Base-by-base conservation (phyloP, 2,329 filamentous ascomycete genomes). In the Diplodia intermedia region DNA sequence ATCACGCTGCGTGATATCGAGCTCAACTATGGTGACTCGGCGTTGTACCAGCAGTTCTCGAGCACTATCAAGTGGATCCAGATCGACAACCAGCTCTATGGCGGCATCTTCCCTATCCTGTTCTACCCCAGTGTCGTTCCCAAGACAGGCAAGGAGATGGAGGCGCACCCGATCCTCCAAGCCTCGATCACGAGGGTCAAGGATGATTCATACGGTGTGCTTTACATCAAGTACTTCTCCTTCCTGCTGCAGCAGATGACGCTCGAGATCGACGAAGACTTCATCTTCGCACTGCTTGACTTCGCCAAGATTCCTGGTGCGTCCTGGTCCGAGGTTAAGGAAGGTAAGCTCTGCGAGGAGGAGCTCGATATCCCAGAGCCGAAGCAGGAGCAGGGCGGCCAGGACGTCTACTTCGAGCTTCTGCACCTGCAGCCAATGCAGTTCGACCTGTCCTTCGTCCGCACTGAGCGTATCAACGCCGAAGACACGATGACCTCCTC, bases 391-490 rank as follows among this genome's bases (percentile, higher is more conserved):
- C 89, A 97, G 71, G 86, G 89, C 29, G 93, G 93, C 0, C 93
- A 97, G 76, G 94, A 98, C 77, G 94, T 99, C 18, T 99, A 99
- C 84, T 99, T 99, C 76, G 95, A 99, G 81, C 86, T 98, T 29
- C 86, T 99, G 69, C 97, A 98, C 78, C 90, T 99, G 65, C 96
- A 99, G 77, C 96, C 95, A 0, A 98, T 98, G 91, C 96, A 99
- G 79, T 87, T 99, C 60, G 93, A 99, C 81, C 83, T 99, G 65
- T 98, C 95, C 0, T 97, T 99, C 76, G 96, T 99, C 79, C 90
- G 95, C 23, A 99, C 95, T 0, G 95, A 99, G 79, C 89, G 93
- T 12, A 91, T 99, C 81, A 99, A 99, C 71, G 94, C 92, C 2
- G 94, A 98, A 78, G 94, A 98, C 78, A 96, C 95, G 73, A 91